These are phyloP conservation scores for Nakazawaea peltata DNA, from an alignment of 805 yeast genomes.

Conservation along the genomic window DNA sequence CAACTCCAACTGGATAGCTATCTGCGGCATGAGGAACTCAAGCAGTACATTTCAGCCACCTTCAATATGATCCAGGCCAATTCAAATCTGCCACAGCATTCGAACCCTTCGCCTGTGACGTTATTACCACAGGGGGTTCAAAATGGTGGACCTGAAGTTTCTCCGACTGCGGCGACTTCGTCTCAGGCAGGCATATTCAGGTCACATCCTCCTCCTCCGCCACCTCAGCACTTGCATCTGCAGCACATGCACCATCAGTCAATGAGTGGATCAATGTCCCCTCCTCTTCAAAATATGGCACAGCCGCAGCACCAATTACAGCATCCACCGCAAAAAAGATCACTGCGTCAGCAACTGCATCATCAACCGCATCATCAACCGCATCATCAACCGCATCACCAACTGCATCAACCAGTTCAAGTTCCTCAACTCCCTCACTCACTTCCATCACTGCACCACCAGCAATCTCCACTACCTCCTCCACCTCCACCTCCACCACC, in stretches of 20 bases:
- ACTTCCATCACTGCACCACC: no score
- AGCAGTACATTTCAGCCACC: conserved; percentile 7
- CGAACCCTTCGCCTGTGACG: neutral
- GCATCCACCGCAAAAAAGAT: neutral
- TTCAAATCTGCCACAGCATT: neutral
- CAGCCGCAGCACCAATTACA: conserved; percentile 4
- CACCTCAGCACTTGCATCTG: neutral
- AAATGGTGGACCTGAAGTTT: no score
- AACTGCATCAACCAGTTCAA: conserved; percentile 2
- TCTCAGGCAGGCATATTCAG: no score
- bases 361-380: neutral
- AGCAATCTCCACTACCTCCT: no score
- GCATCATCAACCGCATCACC: conserved; percentile 1
- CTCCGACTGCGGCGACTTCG: no score
- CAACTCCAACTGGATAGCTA: conserved; percentile 4
- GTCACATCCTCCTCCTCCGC: neutral
- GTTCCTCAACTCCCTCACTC: no score
- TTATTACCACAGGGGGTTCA: no score
- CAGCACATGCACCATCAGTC: neutral
- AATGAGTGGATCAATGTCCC: no score
- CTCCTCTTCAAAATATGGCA: neutral
- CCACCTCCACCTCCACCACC: no score
- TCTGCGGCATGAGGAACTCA: conserved; percentile 7
- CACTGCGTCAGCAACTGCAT: neutral
- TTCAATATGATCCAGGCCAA: conserved; percentile 5